Evolutionary conservation across 331 rosid genomes (phyloP).

Genomic region (Arachis monticola): DNA sequence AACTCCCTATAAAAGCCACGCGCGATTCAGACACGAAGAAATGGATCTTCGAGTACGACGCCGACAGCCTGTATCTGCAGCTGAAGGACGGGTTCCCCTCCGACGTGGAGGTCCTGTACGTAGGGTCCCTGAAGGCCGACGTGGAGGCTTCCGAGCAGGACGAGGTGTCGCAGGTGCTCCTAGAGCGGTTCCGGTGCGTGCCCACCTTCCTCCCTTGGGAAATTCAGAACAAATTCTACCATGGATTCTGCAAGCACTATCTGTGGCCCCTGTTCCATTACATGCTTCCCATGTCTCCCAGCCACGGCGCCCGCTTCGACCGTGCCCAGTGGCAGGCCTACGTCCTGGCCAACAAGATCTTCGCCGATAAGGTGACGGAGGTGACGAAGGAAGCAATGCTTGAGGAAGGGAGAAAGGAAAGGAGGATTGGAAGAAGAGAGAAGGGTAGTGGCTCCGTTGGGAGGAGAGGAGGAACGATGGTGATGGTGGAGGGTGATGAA

Average conservation of each 20-base stretch:
- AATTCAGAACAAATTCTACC: conserved; percentile 53
- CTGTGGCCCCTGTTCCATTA: conserved; percentile 87
- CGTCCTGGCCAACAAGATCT: conserved; percentile 60
- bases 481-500: no score
- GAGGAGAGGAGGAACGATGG: no score
- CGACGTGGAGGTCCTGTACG: conserved; percentile 62
- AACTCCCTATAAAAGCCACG: conserved; percentile 59
- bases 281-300: conserved; percentile 65
- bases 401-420: no score
- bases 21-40: conserved; percentile 30
- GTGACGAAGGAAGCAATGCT: conserved; percentile 11
- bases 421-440: no score
- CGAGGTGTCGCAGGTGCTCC: conserved; percentile 51
- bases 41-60: conserved; percentile 65
- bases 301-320: conserved; percentile 63
- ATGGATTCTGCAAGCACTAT: conserved; percentile 84
- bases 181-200: conserved; percentile 55
- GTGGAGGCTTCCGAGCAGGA: conserved; percentile 60
- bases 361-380: conserved; percentile 69
- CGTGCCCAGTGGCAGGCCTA: conserved; percentile 67
- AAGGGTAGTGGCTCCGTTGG: no score
- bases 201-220: conserved; percentile 61
- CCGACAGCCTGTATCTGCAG: conserved; percentile 59
- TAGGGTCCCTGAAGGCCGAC: conserved; percentile 61
- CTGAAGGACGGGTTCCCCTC: conserved; percentile 61